These are phyloP conservation scores for Sporothrix inflata DNA, from an alignment of 2,329 filamentous ascomycete genomes.

Conservation along the genomic window DNA sequence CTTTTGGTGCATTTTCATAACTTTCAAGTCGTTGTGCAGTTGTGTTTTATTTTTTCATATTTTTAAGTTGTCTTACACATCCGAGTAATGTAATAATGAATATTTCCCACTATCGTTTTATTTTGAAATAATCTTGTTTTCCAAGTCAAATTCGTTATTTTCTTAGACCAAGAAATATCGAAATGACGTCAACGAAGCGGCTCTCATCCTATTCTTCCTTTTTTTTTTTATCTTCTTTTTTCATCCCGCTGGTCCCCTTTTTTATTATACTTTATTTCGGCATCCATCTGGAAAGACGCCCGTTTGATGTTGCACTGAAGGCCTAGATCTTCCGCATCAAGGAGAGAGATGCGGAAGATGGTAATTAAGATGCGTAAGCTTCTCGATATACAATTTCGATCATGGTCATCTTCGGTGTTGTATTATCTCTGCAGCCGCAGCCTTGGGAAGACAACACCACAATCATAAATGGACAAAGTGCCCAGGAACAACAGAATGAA, in stretches of 20 bases:
- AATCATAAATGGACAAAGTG: background rate
- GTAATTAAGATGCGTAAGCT: background rate
- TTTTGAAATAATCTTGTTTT: no score
- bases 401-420: background rate
- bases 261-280: background rate
- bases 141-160: no score
- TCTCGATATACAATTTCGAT: background rate
- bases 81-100: no score
- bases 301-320: background rate
- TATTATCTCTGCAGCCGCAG: background rate
- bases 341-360: background rate
- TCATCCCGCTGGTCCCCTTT: background rate
- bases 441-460: background rate
- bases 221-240: background rate
- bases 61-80: no score
- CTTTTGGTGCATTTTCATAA: no score
- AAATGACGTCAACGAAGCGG: no score
- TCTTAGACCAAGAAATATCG: no score
- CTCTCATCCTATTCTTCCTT: no score
- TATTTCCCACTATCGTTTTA: no score
- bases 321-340: background rate
- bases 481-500: background rate
- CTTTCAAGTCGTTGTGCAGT: no score
- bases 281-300: background rate
- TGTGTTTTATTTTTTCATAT: no score